Evolutionary conservation across 179 eudicot genomes (phyloP), one percentile per base, ranked within the genome.

Genomic region (Nepenthes alata): DNA sequence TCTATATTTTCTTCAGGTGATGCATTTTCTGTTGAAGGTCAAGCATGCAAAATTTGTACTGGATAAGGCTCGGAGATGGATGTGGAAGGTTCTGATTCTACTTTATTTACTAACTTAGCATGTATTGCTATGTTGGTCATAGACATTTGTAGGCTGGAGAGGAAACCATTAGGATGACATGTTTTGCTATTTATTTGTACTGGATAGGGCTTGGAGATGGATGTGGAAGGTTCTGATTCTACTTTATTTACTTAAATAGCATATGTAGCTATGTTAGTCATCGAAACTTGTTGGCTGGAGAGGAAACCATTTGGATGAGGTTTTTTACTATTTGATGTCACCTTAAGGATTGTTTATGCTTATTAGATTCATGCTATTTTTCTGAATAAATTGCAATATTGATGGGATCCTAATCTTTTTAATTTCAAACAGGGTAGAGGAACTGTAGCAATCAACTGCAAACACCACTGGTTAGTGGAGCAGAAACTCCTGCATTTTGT

Each of bases 401-500:
- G 5, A 11, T 52, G 55, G 16, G 2, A 10, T 25, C 45, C 25
- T 57, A 16, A 63, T 58, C 16, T 47, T 11, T 15, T 47, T 49
- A 60, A 34, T 25, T 8, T 61, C 35, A 59, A 69, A 39, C 85
- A 94, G 97, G 85, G 79, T 55, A 79, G 84, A 79, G 80, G 94
- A 59, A 72, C 67, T 49, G 80, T 71, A 55, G 77, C 86, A 72
- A 75, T 72, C 55, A 80, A 72, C 59, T 65, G 69, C 58, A 89
- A 94, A 80, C 95, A 62, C 62, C 93, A 81, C 60, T 90, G 93
- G 99, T 65, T 94, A 66, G 86, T 94, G 66, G 95, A 87, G 77
- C 99, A 94, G 70, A 94, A 94, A 70, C 90, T 94, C 54, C 80
- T 89, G 63, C 99, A 94, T 76, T 94, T 94, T 71, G 95, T 94